Evolutionary conservation across 2,329 filamentous ascomycete species (phyloP).

Genomic region (Neodidymelliopsis sp.): DNA sequence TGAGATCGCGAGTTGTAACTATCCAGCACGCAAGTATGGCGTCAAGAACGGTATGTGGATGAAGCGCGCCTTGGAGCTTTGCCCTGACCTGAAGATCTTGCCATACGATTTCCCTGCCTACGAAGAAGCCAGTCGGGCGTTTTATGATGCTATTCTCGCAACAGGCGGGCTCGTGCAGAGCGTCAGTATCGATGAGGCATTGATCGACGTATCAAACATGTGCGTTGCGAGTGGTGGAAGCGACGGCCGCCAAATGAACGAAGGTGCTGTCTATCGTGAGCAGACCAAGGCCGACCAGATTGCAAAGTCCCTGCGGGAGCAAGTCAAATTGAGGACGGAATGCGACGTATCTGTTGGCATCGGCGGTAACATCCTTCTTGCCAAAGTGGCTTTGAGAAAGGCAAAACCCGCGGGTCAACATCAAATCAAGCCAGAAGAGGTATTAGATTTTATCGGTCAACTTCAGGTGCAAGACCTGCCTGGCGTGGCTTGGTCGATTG

Average conservation of each 20-base stretch:
- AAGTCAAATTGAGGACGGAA: slow-evolving; percentile 76
- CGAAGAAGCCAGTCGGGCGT: slow-evolving; percentile 85
- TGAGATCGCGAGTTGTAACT: slow-evolving; percentile 98
- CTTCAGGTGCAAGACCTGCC: slow-evolving; percentile 83
- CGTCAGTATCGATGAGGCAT: slow-evolving; percentile 94
- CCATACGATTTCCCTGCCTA: slow-evolving; percentile 96
- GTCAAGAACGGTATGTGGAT: slow-evolving; percentile 99
- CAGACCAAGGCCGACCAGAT: slow-evolving; percentile 80
- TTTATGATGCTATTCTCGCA: slow-evolving; percentile 84
- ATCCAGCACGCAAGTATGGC: slow-evolving; percentile 83
- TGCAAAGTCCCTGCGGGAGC: slow-evolving; percentile 69
- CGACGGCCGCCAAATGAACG: slow-evolving; percentile 68
- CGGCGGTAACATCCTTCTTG: slow-evolving; percentile 86
- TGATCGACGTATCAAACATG: slow-evolving; percentile 80
- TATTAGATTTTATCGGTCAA: slow-evolving; percentile 77
- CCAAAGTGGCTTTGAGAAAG: slow-evolving; percentile 87
- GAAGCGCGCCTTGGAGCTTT: slow-evolving; percentile 84
- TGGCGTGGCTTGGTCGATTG: slow-evolving; percentile 90
- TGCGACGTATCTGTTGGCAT: slow-evolving; percentile 94
- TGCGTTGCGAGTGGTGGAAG: slow-evolving; percentile 72
- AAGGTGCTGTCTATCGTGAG: slow-evolving; percentile 77
- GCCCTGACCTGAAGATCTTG: slow-evolving; percentile 85
- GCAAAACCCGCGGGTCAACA: slow-evolving; percentile 95
- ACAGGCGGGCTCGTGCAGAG: slow-evolving; percentile 89
- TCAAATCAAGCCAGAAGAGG: slow-evolving; percentile 82